A percentile compares a stretch with the other conserved stretches of the same genome.
These are phyloP conservation scores for Dicorynia guianensis DNA, from an alignment of 306 rosid species.

Conservation along the genomic window DNA sequence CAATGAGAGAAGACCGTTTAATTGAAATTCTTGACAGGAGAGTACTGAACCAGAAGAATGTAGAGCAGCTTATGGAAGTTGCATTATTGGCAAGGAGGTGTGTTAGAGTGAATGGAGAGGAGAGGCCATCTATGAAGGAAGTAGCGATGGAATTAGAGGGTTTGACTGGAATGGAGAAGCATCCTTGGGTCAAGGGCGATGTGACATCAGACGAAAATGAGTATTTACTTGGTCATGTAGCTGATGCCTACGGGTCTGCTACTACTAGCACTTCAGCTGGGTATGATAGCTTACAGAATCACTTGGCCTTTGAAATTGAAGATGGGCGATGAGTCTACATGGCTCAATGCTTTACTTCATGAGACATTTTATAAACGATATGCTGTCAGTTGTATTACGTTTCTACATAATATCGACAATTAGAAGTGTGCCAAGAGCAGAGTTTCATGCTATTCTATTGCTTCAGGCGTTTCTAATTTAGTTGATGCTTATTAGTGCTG, in stretches of 20 bases:
- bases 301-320: too few species aligned
- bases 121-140: conserved; percentile 45
- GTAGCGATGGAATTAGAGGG: conserved; percentile 42
- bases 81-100: conserved; percentile 31
- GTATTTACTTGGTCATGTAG: neutral
- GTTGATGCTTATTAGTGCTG: too few species aligned
- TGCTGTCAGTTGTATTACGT: too few species aligned
- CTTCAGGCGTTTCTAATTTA: too few species aligned
- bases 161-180: conserved; percentile 9
- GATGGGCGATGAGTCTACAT: too few species aligned
- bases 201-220: neutral
- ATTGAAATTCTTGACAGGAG: conserved; percentile 33
- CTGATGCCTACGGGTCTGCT: neutral
- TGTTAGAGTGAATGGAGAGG: conserved; percentile 40
- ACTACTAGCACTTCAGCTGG: too few species aligned
- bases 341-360: too few species aligned
- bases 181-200: conserved; percentile 5
- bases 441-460: too few species aligned
- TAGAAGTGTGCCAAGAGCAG: too few species aligned
- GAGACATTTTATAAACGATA: too few species aligned
- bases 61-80: conserved; percentile 35
- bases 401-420: too few species aligned
- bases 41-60: neutral
- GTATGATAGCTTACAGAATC: too few species aligned
- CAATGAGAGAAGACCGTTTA: conserved; percentile 36